Evolutionary conservation across 2,329 filamentous ascomycete species (phyloP), one percentile per base, ranked within the genome.

Genomic region (Helicocarpus griseus): DNA sequence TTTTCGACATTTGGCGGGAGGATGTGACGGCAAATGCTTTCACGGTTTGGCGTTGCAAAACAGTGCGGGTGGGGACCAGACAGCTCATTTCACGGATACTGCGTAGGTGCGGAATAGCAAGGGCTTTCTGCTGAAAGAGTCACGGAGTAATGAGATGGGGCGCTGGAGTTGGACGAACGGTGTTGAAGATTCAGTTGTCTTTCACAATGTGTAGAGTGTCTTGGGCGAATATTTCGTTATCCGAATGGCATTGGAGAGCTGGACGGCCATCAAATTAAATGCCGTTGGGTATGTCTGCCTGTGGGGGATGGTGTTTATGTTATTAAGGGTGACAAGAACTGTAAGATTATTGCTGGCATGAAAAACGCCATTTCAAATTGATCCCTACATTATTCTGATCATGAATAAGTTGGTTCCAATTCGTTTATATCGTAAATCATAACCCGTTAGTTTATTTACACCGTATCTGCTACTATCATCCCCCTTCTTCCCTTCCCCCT

Each of bases 401-500:
- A 28, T 3, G n/a, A 41, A 24, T 40, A 43, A 43, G 28, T 7
- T 17, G 13, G 22, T 26, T 28, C 5, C 26, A 29, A 19, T 17
- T 45, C 41, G 9, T 45, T 45, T 5, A 45, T 17, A 19, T 31
- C 26, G 14, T 45, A 45, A 45, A 29, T 31, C 41, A 44, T 31
- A 44, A 44, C 21, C 4, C 9, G 21, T 19, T 26, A n/a, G 9
- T 29, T 5, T 31, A 40, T 24, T 19, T 41, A 24, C 13, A 40
- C n/a, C n/a, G n/a, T n/a, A 17, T 11, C 35, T 24, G 3, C 17
- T 38, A 48, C 19, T 17, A 13, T 4, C 11, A 26, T n/a, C n/a
- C 14, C n/a, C 31, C 33, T n/a, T 21, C 36, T 60, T 33, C 48
- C 40, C 28, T 64, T 57, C 19, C 3, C 14, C 31, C 22, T 45